Evolutionary conservation across 2,329 filamentous ascomycete species (phyloP).

Genomic region (Colletotrichum higginsianum): DNA sequence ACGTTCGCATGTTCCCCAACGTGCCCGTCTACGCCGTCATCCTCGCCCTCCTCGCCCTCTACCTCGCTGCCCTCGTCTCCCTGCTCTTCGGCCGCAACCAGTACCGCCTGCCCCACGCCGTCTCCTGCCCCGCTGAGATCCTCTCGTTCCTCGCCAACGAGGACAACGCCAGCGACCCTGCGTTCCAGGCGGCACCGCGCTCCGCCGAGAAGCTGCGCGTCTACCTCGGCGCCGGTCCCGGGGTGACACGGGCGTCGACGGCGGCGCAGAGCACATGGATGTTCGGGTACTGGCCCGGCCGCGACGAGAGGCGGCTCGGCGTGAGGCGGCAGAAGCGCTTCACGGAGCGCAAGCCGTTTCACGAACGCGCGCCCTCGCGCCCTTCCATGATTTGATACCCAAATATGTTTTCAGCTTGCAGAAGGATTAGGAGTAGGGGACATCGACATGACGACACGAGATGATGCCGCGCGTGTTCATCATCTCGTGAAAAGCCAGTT

Average conservation of each 20-base stretch:
- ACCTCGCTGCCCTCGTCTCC: conserved; percentile 73
- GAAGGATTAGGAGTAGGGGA: too few species aligned
- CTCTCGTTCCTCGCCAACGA: conserved; percentile 83
- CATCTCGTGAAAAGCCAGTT: background rate
- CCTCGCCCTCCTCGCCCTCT: conserved; percentile 80
- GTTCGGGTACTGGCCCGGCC: conserved; percentile 60
- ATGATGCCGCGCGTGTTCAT: background rate
- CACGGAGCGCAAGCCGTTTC: conserved; percentile 54
- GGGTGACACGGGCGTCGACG: conserved; percentile 65
- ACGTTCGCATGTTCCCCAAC: conserved; percentile 79
- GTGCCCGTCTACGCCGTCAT: conserved; percentile 80
- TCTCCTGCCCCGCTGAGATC: conserved; percentile 81
- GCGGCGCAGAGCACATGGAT: conserved; percentile 67
- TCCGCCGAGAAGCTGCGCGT: conserved; percentile 76
- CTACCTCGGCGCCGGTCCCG: conserved; percentile 52
- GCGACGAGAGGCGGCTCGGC: conserved; percentile 48
- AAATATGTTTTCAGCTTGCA: background rate
- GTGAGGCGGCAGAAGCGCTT: conserved; percentile 59
- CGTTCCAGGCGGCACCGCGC: conserved; percentile 79
- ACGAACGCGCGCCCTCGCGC: conserved; percentile 22
- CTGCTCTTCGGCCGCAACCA: conserved; percentile 73
- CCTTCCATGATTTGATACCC: conserved; percentile 19
- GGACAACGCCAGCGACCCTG: conserved; percentile 78
- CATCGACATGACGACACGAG: background rate
- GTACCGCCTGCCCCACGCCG: conserved; percentile 80